phyloP scores from a whole-genome alignment of 768 basidiomycete genomes.

The Austroboletus eburneus region DNA sequence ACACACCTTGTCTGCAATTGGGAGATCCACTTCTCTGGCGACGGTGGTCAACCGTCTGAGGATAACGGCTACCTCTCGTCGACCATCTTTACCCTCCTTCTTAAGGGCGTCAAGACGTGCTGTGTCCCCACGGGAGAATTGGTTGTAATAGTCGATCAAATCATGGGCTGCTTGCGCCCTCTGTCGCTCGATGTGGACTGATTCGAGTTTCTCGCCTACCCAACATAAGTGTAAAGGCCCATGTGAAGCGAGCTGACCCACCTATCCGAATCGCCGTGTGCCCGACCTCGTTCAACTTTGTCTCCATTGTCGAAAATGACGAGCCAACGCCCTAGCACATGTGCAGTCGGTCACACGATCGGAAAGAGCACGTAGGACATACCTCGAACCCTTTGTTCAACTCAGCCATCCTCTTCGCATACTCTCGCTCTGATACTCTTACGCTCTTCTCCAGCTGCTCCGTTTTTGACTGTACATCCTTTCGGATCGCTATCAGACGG shows the following conservation, averaged over 20 bases:
- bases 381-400: slow-evolving; percentile 94
- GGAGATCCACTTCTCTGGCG: slow-evolving; percentile 90
- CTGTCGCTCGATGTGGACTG: slow-evolving; percentile 86
- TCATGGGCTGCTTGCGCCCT: slow-evolving; percentile 93
- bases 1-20: slow-evolving; percentile 72
- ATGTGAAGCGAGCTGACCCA: slow-evolving; percentile 18
- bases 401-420: slow-evolving; percentile 91
- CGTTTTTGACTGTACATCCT: slow-evolving; percentile 86
- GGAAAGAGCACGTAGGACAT: slow-evolving; percentile 20
- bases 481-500: slow-evolving; percentile 78
- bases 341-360: not conserved
- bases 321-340: slow-evolving; percentile 70
- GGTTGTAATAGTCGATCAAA: slow-evolving; percentile 90
- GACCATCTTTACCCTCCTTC: slow-evolving; percentile 86
- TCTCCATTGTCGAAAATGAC: slow-evolving; percentile 88
- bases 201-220: slow-evolving; percentile 91
- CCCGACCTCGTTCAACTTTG: slow-evolving; percentile 88
- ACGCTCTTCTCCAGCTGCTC: slow-evolving; percentile 93
- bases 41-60: slow-evolving; percentile 81
- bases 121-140: slow-evolving; percentile 81
- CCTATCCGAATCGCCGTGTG: slow-evolving; percentile 93
- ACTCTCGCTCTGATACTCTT: slow-evolving; percentile 83
- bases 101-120: slow-evolving; percentile 67
- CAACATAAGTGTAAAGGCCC: slow-evolving; percentile 6
- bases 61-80: slow-evolving; percentile 84